phyloP scores from a whole-genome alignment of 805 yeast genomes.

The Candida silvicultrix region DNA sequence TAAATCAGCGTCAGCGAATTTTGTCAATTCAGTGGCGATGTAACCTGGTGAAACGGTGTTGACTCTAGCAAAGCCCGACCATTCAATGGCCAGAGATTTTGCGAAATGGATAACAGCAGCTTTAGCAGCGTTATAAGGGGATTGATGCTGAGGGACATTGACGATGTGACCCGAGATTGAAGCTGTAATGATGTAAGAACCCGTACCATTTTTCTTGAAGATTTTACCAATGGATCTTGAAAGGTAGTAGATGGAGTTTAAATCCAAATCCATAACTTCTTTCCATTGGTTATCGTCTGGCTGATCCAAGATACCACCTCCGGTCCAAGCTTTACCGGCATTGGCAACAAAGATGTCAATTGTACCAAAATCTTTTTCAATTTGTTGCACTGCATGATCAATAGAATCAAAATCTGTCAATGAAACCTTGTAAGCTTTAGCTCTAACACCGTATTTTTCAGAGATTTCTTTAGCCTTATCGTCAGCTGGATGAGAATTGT shows the following conservation, averaged over 20 bases:
- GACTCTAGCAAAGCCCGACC: slow-evolving; percentile 80
- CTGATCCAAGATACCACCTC: slow-evolving; percentile 50
- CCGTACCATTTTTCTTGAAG: slow-evolving; percentile 69
- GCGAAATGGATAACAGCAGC: slow-evolving; percentile 77
- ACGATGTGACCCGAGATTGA: slow-evolving; percentile 88
- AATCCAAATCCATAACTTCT: slow-evolving; percentile 65
- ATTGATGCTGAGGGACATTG: slow-evolving; percentile 82
- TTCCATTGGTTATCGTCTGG: slow-evolving; percentile 52
- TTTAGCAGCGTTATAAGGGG: slow-evolving; percentile 82
- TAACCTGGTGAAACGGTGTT: slow-evolving; percentile 86
- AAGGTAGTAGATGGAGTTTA: slow-evolving; percentile 76
- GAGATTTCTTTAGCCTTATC: slow-evolving; percentile 46
- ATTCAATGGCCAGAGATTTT: slow-evolving; percentile 77
- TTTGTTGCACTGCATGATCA: slow-evolving; percentile 25
- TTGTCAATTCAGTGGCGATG: slow-evolving; percentile 65
- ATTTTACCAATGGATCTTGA: slow-evolving; percentile 69
- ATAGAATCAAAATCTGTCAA: slow-evolving; percentile 25
- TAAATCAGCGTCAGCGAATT: slow-evolving; percentile 37
- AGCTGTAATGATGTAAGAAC: slow-evolving; percentile 79
- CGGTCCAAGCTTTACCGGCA: slow-evolving; percentile 83
- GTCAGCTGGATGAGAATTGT: slow-evolving; percentile 22
- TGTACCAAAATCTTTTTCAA: slow-evolving; percentile 59
- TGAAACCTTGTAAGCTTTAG: slow-evolving; percentile 45
- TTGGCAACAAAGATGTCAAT: slow-evolving; percentile 84
- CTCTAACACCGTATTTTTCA: slow-evolving; percentile 53